phyloP scores from a whole-genome alignment of 2,329 filamentous ascomycete genomes.

The Xylaria digitata region DNA sequence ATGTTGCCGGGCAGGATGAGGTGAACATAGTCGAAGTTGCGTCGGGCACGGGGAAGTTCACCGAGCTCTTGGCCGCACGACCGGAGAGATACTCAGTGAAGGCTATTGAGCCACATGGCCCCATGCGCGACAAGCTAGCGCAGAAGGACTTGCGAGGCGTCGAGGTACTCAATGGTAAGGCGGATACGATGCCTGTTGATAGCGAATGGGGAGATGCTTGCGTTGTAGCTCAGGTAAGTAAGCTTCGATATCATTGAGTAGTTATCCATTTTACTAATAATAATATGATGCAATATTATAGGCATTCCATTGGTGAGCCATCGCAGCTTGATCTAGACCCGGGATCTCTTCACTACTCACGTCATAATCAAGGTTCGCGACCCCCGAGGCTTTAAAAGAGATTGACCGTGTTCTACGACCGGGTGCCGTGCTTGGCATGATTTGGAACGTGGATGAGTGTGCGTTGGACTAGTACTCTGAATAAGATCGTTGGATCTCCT shows the following conservation, averaged over 20 bases:
- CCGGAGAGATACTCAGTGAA: slow-evolving; percentile 70
- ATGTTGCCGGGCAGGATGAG: slow-evolving; percentile 58
- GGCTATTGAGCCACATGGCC: slow-evolving; percentile 72
- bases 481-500: neutral
- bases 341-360: slow-evolving; percentile 21
- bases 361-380: slow-evolving; percentile 71
- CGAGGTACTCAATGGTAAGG: slow-evolving; percentile 66
- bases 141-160: slow-evolving; percentile 68
- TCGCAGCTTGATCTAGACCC: neutral
- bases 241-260: slow-evolving; percentile 23
- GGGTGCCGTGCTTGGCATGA: slow-evolving; percentile 69
- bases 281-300: slow-evolving; percentile 34
- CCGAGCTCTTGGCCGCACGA: slow-evolving; percentile 68
- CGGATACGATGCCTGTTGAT: slow-evolving; percentile 65
- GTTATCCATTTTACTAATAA: slow-evolving; percentile 15
- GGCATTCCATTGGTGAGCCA: slow-evolving; percentile 64
- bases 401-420: slow-evolving; percentile 75
- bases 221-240: slow-evolving; percentile 74
- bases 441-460: slow-evolving; percentile 83
- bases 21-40: slow-evolving; percentile 72
- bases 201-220: slow-evolving; percentile 72
- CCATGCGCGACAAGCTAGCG: slow-evolving; percentile 72
- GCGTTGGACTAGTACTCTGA: slow-evolving; percentile 42
- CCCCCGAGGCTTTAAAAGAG: slow-evolving; percentile 68
- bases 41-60: slow-evolving; percentile 78